These are phyloP conservation scores for Pyrenula aspistea DNA, from an alignment of 495 filamentous ascomycete genomes.

Conservation along the genomic window DNA sequence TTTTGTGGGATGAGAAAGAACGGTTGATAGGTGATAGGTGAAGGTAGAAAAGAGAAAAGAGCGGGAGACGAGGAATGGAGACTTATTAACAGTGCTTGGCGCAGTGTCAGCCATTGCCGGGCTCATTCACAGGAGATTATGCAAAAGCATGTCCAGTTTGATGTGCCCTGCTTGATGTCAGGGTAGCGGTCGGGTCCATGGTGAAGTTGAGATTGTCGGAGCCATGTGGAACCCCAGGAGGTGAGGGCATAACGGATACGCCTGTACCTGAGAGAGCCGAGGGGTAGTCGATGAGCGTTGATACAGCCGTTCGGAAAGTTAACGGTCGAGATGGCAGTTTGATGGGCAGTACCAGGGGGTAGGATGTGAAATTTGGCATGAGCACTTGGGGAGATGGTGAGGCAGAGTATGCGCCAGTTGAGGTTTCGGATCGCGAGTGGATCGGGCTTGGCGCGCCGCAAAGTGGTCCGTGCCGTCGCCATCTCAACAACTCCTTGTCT, in stretches of 20 bases:
- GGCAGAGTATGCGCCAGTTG: neutral
- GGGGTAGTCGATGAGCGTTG: neutral
- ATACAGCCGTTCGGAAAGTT: neutral
- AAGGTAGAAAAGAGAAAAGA: neutral
- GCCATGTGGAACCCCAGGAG: neutral
- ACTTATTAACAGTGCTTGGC: neutral
- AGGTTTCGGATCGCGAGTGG: neutral
- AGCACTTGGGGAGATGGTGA: neutral
- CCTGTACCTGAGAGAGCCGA: neutral
- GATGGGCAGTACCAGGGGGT: neutral
- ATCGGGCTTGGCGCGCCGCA: neutral
- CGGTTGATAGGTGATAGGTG: neutral
- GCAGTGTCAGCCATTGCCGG: neutral
- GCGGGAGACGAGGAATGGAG: neutral
- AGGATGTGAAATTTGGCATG: neutral
- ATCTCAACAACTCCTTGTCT: too few species aligned
- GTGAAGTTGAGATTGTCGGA: neutral
- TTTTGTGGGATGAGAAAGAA: slow-evolving; percentile 1
- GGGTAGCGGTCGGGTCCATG: neutral
- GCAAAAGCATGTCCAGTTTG: neutral
- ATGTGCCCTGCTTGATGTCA: neutral
- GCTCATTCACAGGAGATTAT: neutral
- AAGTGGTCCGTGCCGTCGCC: too few species aligned
- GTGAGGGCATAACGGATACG: neutral
- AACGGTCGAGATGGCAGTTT: neutral